These are phyloP conservation scores for Plantago lanceolata DNA, from an alignment of 305 asterid genomes.

Conservation along the genomic window DNA sequence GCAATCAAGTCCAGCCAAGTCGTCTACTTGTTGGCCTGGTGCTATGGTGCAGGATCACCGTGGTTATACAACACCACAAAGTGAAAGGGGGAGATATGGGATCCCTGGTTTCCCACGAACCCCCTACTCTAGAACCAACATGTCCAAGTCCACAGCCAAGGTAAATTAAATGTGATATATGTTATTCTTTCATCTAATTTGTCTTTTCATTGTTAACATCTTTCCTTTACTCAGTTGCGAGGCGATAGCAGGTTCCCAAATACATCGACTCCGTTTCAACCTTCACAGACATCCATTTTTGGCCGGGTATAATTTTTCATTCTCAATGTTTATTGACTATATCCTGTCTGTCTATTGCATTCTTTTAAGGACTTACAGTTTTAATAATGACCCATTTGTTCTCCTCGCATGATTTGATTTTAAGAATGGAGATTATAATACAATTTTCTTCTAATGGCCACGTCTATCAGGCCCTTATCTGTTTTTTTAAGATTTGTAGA, in stretches of 20 bases:
- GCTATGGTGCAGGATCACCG: slow-evolving; percentile 51
- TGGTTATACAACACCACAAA: slow-evolving; percentile 56
- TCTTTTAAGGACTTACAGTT: background rate
- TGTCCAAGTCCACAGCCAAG: slow-evolving; percentile 59
- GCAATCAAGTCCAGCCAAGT: slow-evolving; percentile 54
- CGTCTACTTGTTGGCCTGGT: slow-evolving; percentile 82
- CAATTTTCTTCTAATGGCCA: background rate
- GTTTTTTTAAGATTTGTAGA: slow-evolving; percentile 1
- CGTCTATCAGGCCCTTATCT: slow-evolving; percentile 2
- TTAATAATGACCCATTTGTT: background rate
- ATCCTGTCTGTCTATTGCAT: background rate
- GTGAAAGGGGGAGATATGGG: slow-evolving; percentile 55
- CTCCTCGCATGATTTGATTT: background rate
- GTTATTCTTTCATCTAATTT: slow-evolving; percentile 15
- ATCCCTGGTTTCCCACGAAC: slow-evolving; percentile 76
- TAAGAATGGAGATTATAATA: background rate
- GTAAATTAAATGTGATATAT: slow-evolving; percentile 30
- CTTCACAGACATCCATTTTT: slow-evolving; percentile 41
- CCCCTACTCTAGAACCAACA: slow-evolving; percentile 70
- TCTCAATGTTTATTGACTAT: slow-evolving; percentile 1
- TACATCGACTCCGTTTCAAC: slow-evolving; percentile 46
- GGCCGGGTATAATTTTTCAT: slow-evolving; percentile 45
- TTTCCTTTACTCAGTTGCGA: slow-evolving; percentile 45
- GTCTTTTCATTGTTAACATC: slow-evolving; percentile 23
- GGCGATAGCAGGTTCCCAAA: slow-evolving; percentile 39